Evolutionary conservation across 441 rosid genomes (phyloP).

Genomic region (Populus hybrid): DNA sequence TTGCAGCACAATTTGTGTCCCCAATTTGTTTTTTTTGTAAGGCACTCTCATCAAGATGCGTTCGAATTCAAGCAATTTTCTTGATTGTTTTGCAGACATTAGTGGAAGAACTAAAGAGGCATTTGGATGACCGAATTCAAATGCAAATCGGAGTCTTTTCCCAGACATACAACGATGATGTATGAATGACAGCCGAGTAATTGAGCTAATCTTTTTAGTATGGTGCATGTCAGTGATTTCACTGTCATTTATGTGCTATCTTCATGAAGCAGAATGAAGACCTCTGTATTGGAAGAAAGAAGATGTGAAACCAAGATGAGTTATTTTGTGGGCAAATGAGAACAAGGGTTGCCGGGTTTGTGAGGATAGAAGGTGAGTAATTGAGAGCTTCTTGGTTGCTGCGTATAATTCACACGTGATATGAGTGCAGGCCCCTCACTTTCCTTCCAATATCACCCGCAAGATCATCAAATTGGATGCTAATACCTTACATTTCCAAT

Average conservation of each 20-base stretch:
- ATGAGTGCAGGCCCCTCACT: neutral
- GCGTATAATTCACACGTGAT: neutral
- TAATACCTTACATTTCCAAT: neutral
- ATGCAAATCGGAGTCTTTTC: neutral
- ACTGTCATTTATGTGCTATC: neutral
- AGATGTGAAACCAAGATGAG: too few species aligned
- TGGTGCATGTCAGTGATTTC: neutral
- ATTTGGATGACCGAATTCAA: neutral
- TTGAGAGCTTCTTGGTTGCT: too few species aligned
- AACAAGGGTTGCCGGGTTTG: too few species aligned
- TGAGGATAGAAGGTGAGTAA: too few species aligned
- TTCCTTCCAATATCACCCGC: neutral
- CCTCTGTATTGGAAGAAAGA: neutral
- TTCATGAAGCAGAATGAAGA: neutral
- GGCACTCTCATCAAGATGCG: neutral
- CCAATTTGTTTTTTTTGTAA: constrained; percentile 12
- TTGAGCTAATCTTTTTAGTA: neutral
- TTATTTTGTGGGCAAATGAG: too few species aligned
- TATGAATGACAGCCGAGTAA: neutral
- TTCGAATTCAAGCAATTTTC: neutral
- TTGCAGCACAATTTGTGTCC: constrained; percentile 8
- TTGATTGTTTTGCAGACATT: neutral
- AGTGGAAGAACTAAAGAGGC: neutral
- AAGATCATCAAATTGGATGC: neutral
- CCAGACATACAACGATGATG: neutral